Base-by-base conservation (phyloP, 2,329 filamentous ascomycete species). In the Ceratocystis papillata region DNA sequence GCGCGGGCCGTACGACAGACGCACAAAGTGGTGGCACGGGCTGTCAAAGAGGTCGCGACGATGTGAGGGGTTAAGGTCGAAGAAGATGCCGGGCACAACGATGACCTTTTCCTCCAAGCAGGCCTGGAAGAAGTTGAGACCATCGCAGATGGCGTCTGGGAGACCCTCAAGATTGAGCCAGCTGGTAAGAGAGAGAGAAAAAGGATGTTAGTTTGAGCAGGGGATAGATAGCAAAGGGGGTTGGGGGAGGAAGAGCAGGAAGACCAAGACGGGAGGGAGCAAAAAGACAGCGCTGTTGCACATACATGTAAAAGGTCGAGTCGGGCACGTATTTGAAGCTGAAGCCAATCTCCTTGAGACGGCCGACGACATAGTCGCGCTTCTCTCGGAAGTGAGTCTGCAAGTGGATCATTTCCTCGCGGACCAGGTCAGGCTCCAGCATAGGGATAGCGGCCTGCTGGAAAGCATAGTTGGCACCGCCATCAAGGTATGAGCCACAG, bases 71-170 rank as follows among this genome's bases (percentile, higher is more conserved):
- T 97, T 97, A 70, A 97, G 77, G 73, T 97, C 93, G 75, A 97
- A 97, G 82, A 97, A 97, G 76, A 97, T 97, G 68, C 93, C 93
- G 0, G 93, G 93, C 3, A 97, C 93, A 20, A 96, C 91, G 73
- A 96, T 96, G 70, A 95, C 90, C 81, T 95, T 95, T 80, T 96
- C 91, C 73, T 89, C 85, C 57, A 97, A 79, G 73, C 94, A 94
- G 37, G 91, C 91, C 75, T 94, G 86, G 84, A 97, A 96, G 82
- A 97, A 97, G 79, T 96, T 96, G 72, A 97, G 79, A 7, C 93
- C 93, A 74, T 97, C 93, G 68, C 88, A 87, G 75, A 97, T 96
- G 69, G 86, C 83, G n/a, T 82, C 82, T 0, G 93, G 89, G 2
- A 94, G 79, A 61, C 82, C 81, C 75, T 80, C 86, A 71, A 83